Evolutionary conservation across 2,329 filamentous ascomycete species (phyloP).

Genomic region (Cercospora sp.): DNA sequence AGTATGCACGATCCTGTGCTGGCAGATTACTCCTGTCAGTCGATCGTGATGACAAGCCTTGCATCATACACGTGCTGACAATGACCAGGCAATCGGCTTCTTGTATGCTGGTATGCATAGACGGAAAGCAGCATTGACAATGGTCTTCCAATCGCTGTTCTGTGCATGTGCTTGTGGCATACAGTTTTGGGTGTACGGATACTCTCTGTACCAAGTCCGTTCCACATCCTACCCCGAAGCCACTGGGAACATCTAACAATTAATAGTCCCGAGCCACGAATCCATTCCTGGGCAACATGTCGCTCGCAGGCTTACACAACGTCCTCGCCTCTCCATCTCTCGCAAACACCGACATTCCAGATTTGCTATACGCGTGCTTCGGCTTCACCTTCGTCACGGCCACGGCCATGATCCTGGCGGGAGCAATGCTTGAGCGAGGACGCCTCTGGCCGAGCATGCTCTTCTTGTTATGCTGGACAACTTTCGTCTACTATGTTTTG

Average conservation of each 20-base stretch:
- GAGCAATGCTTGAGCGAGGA: slow-evolving; percentile 64
- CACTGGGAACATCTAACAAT: slow-evolving; percentile 33
- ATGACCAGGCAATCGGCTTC: slow-evolving; percentile 58
- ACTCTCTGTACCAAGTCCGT: slow-evolving; percentile 1
- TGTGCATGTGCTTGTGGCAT: slow-evolving; percentile 42
- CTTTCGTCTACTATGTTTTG: slow-evolving; percentile 63
- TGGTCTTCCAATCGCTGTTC: slow-evolving; percentile 67
- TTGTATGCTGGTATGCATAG: slow-evolving; percentile 64
- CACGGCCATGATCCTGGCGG: slow-evolving; percentile 64
- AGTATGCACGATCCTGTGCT: slow-evolving; percentile 61
- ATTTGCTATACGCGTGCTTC: slow-evolving; percentile 59
- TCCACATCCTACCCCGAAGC: too few species aligned
- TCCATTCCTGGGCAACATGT: slow-evolving; percentile 61
- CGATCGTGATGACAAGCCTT: too few species aligned
- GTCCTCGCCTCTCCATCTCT: slow-evolving; percentile 59
- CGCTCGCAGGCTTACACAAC: slow-evolving; percentile 62
- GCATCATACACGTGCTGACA: too few species aligned
- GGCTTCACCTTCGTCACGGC: slow-evolving; percentile 59
- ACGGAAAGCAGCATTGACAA: slow-evolving; percentile 60
- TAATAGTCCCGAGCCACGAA: slow-evolving; percentile 54
- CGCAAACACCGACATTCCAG: slow-evolving; percentile 51
- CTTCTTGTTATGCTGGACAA: slow-evolving; percentile 65
- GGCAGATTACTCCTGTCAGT: slow-evolving; percentile 68
- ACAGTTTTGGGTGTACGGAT: slow-evolving; percentile 2
- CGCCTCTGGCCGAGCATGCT: slow-evolving; percentile 64